phyloP scores from a whole-genome alignment of 345 rosid species.

The Hevea brasiliensis region DNA sequence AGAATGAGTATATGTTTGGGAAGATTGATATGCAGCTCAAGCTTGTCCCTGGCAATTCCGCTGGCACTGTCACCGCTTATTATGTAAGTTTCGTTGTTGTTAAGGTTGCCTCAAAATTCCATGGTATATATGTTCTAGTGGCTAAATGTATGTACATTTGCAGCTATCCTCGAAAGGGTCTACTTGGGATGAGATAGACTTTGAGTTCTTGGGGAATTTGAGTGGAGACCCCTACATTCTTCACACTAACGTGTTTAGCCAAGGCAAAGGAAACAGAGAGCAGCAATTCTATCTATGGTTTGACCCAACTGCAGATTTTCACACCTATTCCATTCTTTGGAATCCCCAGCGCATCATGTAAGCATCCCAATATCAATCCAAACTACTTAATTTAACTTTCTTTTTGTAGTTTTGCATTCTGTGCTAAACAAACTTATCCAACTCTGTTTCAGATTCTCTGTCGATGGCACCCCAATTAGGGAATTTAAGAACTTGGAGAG shows the following conservation, averaged over 20 bases:
- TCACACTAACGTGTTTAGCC: slow-evolving; percentile 9
- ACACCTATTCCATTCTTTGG: slow-evolving; percentile 63
- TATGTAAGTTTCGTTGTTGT: slow-evolving; percentile 29
- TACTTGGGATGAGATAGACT: slow-evolving; percentile 46
- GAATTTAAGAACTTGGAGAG: slow-evolving; percentile 59
- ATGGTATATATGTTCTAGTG: no score
- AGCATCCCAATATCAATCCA: slow-evolving; percentile 10
- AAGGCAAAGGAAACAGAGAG: slow-evolving; percentile 60
- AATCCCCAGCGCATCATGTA: slow-evolving; percentile 57
- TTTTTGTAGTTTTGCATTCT: not conserved
- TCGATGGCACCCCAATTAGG: slow-evolving; percentile 60
- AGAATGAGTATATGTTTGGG: slow-evolving; percentile 40
- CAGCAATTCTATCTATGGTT: slow-evolving; percentile 69
- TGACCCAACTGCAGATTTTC: slow-evolving; percentile 61
- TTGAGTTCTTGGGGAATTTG: no score
- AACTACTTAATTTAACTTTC: not conserved
- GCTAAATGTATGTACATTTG: not conserved
- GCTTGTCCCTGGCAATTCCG: slow-evolving; percentile 54
- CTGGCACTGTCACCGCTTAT: slow-evolving; percentile 57
- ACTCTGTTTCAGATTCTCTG: slow-evolving; percentile 40
- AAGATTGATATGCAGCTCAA: slow-evolving; percentile 26
- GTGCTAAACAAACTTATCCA: not conserved
- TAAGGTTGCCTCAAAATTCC: not conserved
- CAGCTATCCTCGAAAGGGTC: slow-evolving; percentile 55
- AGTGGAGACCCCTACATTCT: no score